Conservation (phyloP, 106 monocot species). For the Dioscorea alata region DNA sequence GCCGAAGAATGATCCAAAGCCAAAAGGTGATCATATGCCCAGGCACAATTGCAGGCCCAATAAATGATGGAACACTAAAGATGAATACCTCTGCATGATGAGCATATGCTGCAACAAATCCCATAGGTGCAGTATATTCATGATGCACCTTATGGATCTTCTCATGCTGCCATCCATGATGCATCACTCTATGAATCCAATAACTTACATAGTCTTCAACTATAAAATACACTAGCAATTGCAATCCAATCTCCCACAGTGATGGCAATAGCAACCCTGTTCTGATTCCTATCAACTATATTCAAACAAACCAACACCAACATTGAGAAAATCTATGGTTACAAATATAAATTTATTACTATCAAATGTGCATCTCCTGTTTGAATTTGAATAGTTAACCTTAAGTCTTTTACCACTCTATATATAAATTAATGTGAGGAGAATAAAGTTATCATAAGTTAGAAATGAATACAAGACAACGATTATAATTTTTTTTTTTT, state of each 20-base stretch:
- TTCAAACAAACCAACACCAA: background rate
- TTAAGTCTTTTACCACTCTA: no score
- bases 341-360: no score
- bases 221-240: slow-evolving; percentile 71
- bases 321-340: no score
- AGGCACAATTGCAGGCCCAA: slow-evolving; percentile 71
- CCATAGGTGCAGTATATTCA: slow-evolving; percentile 84
- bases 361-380: no score
- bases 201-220: slow-evolving; percentile 89
- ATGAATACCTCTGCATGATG: slow-evolving; percentile 86
- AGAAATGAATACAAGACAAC: no score
- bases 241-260: slow-evolving; percentile 48
- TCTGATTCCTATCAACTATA: slow-evolving; percentile 73
- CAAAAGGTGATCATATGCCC: slow-evolving; percentile 89
- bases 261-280: slow-evolving; percentile 71
- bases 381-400: no score
- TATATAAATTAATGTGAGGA: no score
- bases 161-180: slow-evolving; percentile 72
- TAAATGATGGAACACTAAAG: slow-evolving; percentile 74
- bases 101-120: slow-evolving; percentile 86
- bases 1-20: slow-evolving; percentile 79
- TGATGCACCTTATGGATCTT: slow-evolving; percentile 89
- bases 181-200: slow-evolving; percentile 79
- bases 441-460: no score
- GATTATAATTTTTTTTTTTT: no score